Evolutionary conservation across 805 yeast species (phyloP), one percentile per base, ranked within the genome.

Genomic region (Candida morakotiae): DNA sequence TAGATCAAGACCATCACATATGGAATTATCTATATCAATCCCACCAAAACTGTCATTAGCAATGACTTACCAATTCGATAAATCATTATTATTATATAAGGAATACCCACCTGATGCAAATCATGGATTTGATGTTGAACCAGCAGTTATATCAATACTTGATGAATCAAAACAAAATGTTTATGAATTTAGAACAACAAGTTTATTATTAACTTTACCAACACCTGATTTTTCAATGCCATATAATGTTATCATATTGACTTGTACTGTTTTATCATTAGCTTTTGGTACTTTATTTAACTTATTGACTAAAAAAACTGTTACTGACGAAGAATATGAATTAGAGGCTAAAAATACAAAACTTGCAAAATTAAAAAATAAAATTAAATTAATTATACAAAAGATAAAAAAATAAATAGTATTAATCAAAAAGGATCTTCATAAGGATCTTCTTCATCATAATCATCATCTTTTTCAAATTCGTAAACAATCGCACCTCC

Each of bases 61-160:
- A 1, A 47, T 87, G 36, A 77, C 83, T 2, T 85, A 85, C 55
- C 76, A 81, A 39, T 89, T 91, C 54, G 98, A 93, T 55, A 93
- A 89, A 57, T 80, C 95, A 0, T 69, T 93, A 55, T 69, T 93
- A 21, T 73, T 82, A 40, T 80, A 85, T 43, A 84, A 88, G 3
- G 98, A 93, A 56, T 93, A 93, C 53, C 98, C 98, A n/a, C 98
- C 98, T 1, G 98, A 93, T 67, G 98, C 98, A 2, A 93, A 93
- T 56, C 97, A 93, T 51, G 98, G 98, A 1, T 93, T 93, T 60
- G 91, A 89, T 41, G 79, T 93, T 30, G 93, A 93, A 17, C 95
- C 98, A 0, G 95, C 95, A 4, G 83, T 87, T 9, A 69, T 87
- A 9, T 73, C 83, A 2, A 75, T 86, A 0, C 36, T 80, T 7